Conservation (phyloP, 768 basidiomycete genomes). For the Lenzites betulinus region DNA sequence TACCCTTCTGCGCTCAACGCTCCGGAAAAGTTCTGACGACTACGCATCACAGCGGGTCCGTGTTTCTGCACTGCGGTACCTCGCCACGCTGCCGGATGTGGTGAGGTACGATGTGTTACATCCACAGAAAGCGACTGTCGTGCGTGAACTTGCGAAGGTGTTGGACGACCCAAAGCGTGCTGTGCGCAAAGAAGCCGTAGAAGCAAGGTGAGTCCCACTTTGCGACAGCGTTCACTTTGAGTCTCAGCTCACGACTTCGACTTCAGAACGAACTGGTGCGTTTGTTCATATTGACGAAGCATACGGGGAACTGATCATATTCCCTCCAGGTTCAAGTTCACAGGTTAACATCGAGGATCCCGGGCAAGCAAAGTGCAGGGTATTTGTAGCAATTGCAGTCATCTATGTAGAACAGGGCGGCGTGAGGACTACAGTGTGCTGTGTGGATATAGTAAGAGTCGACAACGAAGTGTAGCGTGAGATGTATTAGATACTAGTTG, state of each 20-base stretch:
- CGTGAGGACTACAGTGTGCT: conserved; percentile 20
- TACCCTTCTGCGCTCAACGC: conserved; percentile 21
- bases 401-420: conserved; percentile 23
- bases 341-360: conserved; percentile 41
- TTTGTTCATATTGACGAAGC: background rate
- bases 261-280: conserved; percentile 50
- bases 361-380: background rate
- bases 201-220: conserved; percentile 59
- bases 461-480: conserved; percentile 14
- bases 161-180: conserved; percentile 88
- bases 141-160: conserved; percentile 71
- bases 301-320: background rate
- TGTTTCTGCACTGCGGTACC: conserved; percentile 69
- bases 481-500: conserved; percentile 21
- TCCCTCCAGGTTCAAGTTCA: conserved; percentile 57
- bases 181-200: conserved; percentile 88
- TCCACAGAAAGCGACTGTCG: conserved; percentile 69
- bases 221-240: no score
- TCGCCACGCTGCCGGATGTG: conserved; percentile 70
- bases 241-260: conserved; percentile 7
- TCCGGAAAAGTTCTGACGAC: background rate
- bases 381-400: conserved; percentile 19
- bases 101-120: conserved; percentile 86
- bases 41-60: conserved; percentile 65
- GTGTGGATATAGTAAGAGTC: conserved; percentile 16